Evolutionary conservation across 1,284 basidiomycete species (phyloP).

Genomic region (Cryptococcus sp.): DNA sequence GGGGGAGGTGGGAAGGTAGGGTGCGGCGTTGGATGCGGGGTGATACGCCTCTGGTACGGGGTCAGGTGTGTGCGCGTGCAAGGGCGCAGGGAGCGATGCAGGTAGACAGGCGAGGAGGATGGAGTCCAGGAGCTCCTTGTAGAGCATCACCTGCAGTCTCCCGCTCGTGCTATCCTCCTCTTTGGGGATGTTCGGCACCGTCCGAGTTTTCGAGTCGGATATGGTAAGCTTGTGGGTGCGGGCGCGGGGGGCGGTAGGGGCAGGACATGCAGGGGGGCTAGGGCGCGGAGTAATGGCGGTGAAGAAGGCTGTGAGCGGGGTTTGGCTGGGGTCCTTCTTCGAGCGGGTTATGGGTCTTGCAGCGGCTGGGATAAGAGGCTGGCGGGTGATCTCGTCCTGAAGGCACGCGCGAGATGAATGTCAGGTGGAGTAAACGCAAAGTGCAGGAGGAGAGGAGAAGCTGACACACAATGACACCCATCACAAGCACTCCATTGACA

Average conservation of each 20-base stretch:
- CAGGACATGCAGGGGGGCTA: background rate
- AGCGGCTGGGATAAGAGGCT: slow-evolving; percentile 32
- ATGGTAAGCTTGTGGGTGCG: slow-evolving; percentile 55
- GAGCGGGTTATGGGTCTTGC: slow-evolving; percentile 21
- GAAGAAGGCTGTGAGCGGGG: slow-evolving; percentile 36
- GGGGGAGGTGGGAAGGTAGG: slow-evolving; percentile 10
- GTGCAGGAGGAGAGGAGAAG: background rate
- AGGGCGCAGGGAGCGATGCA: no score
- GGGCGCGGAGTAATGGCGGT: slow-evolving; percentile 21
- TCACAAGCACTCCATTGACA: slow-evolving; percentile 57
- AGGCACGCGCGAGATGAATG: background rate
- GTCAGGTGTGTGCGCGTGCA: no score
- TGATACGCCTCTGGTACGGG: background rate
- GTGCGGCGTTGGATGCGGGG: background rate
- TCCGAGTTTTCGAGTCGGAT: slow-evolving; percentile 74
- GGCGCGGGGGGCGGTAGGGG: background rate
- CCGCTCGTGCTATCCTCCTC: slow-evolving; percentile 63
- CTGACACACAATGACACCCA: slow-evolving; percentile 61
- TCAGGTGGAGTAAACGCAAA: background rate
- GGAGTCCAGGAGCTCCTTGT: slow-evolving; percentile 65
- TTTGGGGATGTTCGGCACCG: slow-evolving; percentile 56
- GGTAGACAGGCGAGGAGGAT: slow-evolving; percentile 24
- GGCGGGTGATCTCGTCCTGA: slow-evolving; percentile 57
- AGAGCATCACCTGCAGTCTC: slow-evolving; percentile 78
- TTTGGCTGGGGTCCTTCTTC: slow-evolving; percentile 12